Conservation (phyloP, 345 rosid species). For the Lenwebbia sp. region DNA sequence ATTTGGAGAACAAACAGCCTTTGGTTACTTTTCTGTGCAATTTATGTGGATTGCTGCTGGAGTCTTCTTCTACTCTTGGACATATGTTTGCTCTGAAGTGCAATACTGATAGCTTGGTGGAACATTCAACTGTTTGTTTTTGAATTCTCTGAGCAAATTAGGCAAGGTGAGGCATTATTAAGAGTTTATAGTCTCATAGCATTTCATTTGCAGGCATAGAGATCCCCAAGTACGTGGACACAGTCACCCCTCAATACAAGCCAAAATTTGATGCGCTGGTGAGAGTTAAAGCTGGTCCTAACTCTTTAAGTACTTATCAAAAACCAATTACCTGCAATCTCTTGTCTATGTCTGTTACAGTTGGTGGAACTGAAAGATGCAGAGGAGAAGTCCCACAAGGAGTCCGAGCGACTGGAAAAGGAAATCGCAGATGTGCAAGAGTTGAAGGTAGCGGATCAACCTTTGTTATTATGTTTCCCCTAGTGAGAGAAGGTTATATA, state of each 20-base stretch:
- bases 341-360: slow-evolving; percentile 18
- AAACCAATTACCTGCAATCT: background rate
- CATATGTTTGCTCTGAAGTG: background rate
- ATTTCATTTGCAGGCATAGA: slow-evolving; percentile 41
- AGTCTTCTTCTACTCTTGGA: background rate
- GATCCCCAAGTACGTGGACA: slow-evolving; percentile 85
- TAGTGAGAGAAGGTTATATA: background rate
- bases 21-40: background rate
- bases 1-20: background rate
- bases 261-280: slow-evolving; percentile 92
- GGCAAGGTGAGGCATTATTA: background rate
- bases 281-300: slow-evolving; percentile 8
- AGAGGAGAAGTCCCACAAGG: slow-evolving; percentile 69
- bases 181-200: background rate
- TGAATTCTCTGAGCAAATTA: background rate
- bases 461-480: background rate
- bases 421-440: slow-evolving; percentile 85
- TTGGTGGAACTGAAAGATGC: slow-evolving; percentile 91
- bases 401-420: slow-evolving; percentile 74
- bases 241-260: slow-evolving; percentile 82
- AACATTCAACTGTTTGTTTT: background rate
- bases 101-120: background rate
- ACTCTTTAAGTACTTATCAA: background rate
- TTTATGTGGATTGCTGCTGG: background rate
- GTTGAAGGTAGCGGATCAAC: slow-evolving; percentile 44